phyloP scores from a whole-genome alignment of 345 rosid species.

The Euphorbia pulcherrima region DNA sequence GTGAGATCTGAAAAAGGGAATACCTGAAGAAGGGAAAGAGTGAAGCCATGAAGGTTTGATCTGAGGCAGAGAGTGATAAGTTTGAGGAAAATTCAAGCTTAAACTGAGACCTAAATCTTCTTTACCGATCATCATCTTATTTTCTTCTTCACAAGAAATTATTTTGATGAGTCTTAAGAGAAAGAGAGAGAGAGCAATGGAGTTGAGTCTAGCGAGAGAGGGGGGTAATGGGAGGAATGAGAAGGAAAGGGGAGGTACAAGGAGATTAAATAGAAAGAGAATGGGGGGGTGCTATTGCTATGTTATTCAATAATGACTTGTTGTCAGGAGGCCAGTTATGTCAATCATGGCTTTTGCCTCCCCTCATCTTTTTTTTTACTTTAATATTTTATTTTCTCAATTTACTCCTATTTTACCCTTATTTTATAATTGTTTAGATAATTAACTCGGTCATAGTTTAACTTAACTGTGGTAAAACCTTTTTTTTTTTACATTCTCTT shows the following conservation, averaged over 20 bases:
- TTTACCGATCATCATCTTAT: conserved; percentile 52
- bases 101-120: conserved; percentile 83
- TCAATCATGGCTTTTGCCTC: conserved; percentile 51
- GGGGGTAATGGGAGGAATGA: conserved; percentile 1
- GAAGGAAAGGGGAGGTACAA: background rate
- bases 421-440: too few relatives aligned
- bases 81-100: conserved; percentile 58
- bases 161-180: background rate
- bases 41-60: conserved; percentile 58
- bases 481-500: background rate
- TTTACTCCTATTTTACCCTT: too few relatives aligned
- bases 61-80: conserved; percentile 36
- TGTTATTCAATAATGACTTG: conserved; percentile 56
- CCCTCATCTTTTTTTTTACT: background rate
- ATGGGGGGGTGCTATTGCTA: too few relatives aligned
- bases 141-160: background rate
- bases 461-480: conserved; percentile 22
- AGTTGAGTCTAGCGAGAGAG: background rate
- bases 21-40: conserved; percentile 52
- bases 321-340: conserved; percentile 52
- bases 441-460: background rate
- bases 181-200: conserved; percentile 13
- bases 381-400: too few relatives aligned
- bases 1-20: background rate
- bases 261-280: conserved; percentile 50